These are phyloP conservation scores for Yueomyces sinensis DNA, from an alignment of 805 yeast genomes.

Conservation along the genomic window DNA sequence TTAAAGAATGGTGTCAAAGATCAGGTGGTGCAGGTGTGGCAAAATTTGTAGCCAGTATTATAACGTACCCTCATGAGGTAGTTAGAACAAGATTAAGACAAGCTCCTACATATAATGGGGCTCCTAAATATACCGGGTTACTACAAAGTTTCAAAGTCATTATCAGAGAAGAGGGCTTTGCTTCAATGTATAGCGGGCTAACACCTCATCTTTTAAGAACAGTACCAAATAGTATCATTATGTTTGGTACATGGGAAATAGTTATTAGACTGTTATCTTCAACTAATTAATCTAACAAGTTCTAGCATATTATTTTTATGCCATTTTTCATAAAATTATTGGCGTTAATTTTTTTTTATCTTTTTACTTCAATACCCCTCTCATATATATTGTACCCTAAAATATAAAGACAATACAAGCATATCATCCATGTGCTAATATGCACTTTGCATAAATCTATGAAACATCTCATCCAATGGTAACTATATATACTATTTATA, in stretches of 20 bases:
- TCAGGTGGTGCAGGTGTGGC: conserved; percentile 98
- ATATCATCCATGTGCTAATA: too few species aligned
- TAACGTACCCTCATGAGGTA: conserved; percentile 96
- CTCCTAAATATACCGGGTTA: conserved; percentile 79
- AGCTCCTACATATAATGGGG: conserved; percentile 73
- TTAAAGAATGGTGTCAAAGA: conserved; percentile 86
- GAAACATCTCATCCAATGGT: too few species aligned
- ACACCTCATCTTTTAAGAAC: conserved; percentile 95
- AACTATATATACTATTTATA: too few species aligned
- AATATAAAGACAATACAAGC: too few species aligned
- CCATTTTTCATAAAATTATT: too few species aligned
- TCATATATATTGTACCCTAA: too few species aligned
- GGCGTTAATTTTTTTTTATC: too few species aligned
- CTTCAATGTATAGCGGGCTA: conserved; percentile 91
- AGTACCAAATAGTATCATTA: conserved; percentile 93
- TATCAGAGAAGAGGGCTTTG: conserved; percentile 85
- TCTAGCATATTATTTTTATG: too few species aligned
- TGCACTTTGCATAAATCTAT: too few species aligned
- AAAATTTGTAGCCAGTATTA: conserved; percentile 79
- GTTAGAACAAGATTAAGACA: conserved; percentile 92
- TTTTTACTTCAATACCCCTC: too few species aligned
- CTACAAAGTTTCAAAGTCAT: conserved; percentile 76
- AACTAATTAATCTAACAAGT: too few species aligned
- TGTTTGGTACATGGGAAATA: conserved; percentile 99
- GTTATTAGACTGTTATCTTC: conserved; percentile 45